These are phyloP conservation scores for Colletotrichum sp. DNA, from an alignment of 2,329 filamentous ascomycete genomes.

Conservation along the genomic window DNA sequence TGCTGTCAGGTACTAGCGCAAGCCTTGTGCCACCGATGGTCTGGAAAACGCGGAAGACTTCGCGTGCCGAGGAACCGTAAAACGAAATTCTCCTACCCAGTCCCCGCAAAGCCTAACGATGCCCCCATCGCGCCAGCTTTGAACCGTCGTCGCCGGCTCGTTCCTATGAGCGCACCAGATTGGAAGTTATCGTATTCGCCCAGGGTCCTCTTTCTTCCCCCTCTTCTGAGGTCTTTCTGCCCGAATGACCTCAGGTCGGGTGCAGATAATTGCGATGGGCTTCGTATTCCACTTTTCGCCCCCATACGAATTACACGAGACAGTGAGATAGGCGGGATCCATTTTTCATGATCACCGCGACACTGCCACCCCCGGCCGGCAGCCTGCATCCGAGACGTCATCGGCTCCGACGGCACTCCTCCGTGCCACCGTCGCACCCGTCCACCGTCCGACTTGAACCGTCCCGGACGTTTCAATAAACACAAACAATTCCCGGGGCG, in stretches of 20 bases:
- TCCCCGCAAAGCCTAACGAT: neutral
- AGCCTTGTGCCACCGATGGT: neutral
- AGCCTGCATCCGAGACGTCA: neutral
- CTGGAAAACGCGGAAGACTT: conserved; percentile 1
- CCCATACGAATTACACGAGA: neutral
- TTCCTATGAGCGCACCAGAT: neutral
- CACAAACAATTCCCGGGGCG: neutral
- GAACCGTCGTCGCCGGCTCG: neutral
- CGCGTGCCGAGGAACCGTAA: neutral
- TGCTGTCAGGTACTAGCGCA: neutral
- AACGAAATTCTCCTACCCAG: neutral
- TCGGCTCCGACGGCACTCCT: neutral
- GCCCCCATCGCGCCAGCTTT: neutral
- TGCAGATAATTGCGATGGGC: neutral
- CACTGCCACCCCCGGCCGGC: neutral
- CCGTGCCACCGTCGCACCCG: neutral
- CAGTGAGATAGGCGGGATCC: neutral
- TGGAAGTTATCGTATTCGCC: neutral
- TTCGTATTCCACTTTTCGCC: conserved; percentile 7
- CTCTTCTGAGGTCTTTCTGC: neutral
- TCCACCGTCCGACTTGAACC: neutral
- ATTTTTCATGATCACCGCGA: neutral
- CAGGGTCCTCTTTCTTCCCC: neutral
- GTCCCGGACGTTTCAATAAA: neutral
- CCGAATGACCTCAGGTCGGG: neutral